Conservation (phyloP, 2,329 filamentous ascomycete genomes). For the Hypoxylon sp. region DNA sequence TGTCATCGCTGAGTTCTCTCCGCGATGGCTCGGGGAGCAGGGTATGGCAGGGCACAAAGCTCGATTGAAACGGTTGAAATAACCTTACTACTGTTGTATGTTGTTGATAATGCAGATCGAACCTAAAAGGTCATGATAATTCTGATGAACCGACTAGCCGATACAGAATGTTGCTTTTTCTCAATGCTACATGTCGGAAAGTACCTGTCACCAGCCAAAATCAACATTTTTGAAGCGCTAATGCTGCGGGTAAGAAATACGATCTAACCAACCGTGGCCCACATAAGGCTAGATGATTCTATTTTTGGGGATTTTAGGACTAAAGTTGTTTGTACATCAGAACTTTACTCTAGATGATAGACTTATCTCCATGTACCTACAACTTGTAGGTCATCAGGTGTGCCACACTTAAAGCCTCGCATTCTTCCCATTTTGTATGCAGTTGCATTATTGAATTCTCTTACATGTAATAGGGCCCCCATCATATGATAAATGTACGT, state of each 20-base stretch:
- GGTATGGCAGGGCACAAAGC: not conserved
- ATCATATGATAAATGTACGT: conserved; percentile 8
- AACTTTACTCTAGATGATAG: conserved; percentile 15
- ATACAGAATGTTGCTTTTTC: conserved; percentile 1
- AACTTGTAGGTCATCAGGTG: not conserved
- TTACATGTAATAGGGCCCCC: not conserved
- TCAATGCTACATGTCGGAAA: no score
- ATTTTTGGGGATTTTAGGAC: conserved; percentile 44
- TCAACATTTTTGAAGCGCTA: conserved; percentile 10
- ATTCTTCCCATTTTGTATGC: conserved; percentile 4
- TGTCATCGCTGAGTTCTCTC: conserved; percentile 26
- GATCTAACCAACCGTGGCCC: conserved; percentile 39
- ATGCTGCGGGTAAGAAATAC: conserved; percentile 37
- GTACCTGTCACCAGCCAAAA: conserved; percentile 3
- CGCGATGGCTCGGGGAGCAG: not conserved
- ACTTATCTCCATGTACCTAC: no score
- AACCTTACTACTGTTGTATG: conserved; percentile 21
- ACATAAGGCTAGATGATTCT: conserved; percentile 27
- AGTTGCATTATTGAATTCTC: not conserved
- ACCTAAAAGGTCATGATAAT: not conserved
- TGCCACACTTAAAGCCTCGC: conserved; percentile 9
- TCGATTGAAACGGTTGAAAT: conserved; percentile 22
- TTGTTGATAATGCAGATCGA: conserved; percentile 13
- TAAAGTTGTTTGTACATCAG: conserved; percentile 17
- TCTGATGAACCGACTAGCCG: conserved; percentile 10